These are phyloP conservation scores for Ambrosia artemisiifolia DNA, from an alignment of 129 eudicot genomes.

Conservation along the genomic window DNA sequence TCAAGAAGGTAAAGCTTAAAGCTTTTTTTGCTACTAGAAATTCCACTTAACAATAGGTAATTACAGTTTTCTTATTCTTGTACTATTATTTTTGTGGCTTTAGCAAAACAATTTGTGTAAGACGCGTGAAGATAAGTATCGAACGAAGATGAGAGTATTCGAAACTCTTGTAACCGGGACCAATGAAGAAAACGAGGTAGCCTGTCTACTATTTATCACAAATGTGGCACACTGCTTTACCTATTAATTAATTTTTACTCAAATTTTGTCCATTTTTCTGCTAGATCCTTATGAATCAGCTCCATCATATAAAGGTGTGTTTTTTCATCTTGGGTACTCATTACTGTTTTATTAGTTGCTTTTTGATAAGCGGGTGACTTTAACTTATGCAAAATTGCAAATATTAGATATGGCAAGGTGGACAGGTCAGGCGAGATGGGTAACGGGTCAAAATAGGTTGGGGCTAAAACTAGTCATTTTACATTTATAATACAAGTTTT, in stretches of 20 bases:
- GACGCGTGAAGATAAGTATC: conserved; percentile 72
- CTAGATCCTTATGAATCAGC: conserved; percentile 65
- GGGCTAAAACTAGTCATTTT: neutral
- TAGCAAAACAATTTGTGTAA: conserved; percentile 73
- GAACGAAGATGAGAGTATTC: conserved; percentile 50
- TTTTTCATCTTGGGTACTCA: conserved; percentile 6
- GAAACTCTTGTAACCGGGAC: conserved; percentile 74
- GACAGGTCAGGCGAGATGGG: neutral
- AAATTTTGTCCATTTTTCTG: conserved; percentile 1
- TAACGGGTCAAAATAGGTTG: conserved; percentile 6
- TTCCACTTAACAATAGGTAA: neutral
- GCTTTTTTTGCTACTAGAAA: neutral
- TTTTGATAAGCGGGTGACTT: neutral
- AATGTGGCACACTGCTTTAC: neutral
- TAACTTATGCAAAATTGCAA: neutral
- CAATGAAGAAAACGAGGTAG: conserved; percentile 79
- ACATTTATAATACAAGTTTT: neutral
- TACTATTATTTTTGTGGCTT: conserved; percentile 16
- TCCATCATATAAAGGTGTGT: conserved; percentile 70
- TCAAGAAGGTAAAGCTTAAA: conserved; percentile 52
- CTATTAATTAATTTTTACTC: neutral
- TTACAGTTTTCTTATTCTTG: neutral
- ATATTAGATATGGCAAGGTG: neutral
- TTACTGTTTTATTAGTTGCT: conserved; percentile 9
- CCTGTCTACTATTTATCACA: neutral